Evolutionary conservation across 306 rosid species (phyloP), one percentile per base, ranked within the genome.

Genomic region (Mucuna pruriens): DNA sequence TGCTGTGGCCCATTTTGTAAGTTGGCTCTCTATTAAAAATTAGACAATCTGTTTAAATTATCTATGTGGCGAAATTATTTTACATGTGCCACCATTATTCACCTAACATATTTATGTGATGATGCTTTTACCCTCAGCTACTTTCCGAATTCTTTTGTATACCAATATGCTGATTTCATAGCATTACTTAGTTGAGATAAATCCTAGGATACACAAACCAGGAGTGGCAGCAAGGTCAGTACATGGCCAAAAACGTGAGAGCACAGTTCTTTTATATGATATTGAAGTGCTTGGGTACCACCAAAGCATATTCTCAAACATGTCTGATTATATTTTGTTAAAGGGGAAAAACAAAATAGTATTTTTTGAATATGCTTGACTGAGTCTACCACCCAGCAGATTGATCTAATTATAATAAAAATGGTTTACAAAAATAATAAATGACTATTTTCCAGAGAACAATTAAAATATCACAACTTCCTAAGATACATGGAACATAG

Each of bases 1-100:
- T 4, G 97, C 91, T 19, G 63, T 91, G 77, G 97, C 93, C 80
- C 97, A 93, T 77, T 48, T 93, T 90, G 94, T 93, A 90, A 81
- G 93, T 82, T 57, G 26, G 19, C 82, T 83, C 74, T 42, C 13
- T 42, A n/a, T 71, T 77, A 42, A 22, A 26, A 16, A 26, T n/a
- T n/a, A 2, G 61, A 77, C 42, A 26, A 20, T 36, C 15, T 49
- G 51, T 65, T 73, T 29, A n/a, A 64, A 55, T 34, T 55, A 55
- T 65, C 22, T 45, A 23, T 62, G 33, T 19, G 25, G 69, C 9
- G 58, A 33, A 63, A 36, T 25, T 62, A 15, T 62, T 62, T 62
- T 11, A 5, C 42, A 62, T 33, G 57, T 71, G 8, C 40, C 42
- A 46, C 58, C 77, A 81, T 40, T 75, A 45, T 81, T 61, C 62